Percentiles rank a stretch among this genome's conserved stretches.
These are phyloP conservation scores for Heterobasidion occidentale DNA, from an alignment of 1,284 basidiomycete species.

Conservation along the genomic window DNA sequence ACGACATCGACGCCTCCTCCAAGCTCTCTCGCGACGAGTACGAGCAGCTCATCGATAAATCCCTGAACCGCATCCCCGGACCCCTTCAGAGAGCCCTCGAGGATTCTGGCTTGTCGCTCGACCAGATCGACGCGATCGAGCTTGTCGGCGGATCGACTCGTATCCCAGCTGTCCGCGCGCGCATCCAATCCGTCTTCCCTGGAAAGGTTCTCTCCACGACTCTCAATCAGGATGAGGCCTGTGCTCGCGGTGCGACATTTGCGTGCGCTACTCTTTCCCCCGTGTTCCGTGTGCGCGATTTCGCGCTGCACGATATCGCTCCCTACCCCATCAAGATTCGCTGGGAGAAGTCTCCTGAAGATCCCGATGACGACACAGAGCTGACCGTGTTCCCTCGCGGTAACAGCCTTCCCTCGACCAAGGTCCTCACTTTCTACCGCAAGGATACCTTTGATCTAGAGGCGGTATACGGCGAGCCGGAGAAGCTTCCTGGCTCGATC, in stretches of 20 bases:
- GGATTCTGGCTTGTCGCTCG: constrained; percentile 49
- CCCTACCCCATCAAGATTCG: constrained; percentile 83
- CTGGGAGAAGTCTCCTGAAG: constrained; percentile 70
- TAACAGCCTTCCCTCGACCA: constrained; percentile 85
- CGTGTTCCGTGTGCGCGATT: constrained; percentile 92
- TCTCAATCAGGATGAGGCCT: constrained; percentile 92
- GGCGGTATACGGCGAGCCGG: constrained; percentile 70
- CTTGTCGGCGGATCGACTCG: constrained; percentile 64
- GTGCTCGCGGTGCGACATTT: constrained; percentile 90
- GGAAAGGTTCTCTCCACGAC: constrained; percentile 77
- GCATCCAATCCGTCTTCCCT: constrained; percentile 55
- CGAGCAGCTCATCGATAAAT: constrained; percentile 46
- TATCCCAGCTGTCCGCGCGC: constrained; percentile 61
- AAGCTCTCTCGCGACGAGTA: constrained; percentile 52
- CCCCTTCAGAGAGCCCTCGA: constrained; percentile 51
- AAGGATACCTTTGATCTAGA: constrained; percentile 82
- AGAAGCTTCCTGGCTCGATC: constrained; percentile 63
- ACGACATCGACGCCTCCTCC: constrained; percentile 71
- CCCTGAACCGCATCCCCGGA: constrained; percentile 45
- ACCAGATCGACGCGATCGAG: constrained; percentile 61
- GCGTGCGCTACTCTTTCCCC: constrained; percentile 92
- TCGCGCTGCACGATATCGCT: constrained; percentile 78
- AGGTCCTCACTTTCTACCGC: constrained; percentile 92
- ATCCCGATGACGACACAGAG: constrained; percentile 83
- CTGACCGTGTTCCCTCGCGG: constrained; percentile 80